Evolutionary conservation across 805 yeast genomes (phyloP), one percentile per base, ranked within the genome.

Genomic region (Lipomyces spencermartinsiae): DNA sequence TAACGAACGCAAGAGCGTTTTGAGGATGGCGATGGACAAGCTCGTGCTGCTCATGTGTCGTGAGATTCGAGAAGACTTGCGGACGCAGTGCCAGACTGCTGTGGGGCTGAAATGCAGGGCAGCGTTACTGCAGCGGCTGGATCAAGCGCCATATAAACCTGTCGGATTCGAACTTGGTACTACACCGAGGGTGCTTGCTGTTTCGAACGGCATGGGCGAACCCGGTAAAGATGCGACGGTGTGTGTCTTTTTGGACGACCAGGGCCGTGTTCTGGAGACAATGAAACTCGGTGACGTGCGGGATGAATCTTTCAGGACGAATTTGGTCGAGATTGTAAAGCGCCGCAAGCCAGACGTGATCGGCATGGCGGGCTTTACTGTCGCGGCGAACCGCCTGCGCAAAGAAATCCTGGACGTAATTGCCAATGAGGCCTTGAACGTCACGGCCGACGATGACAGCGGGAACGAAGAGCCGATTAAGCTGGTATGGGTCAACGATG

Each of bases 101-200:
- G 83, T 95, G 58, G 88, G 88, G 61, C 84, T 83, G 66, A 88
- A 89, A 67, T 86, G 94, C 46, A 88, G 98, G 73, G 83, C 85
- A 56, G 82, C 85, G 35, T 90, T 94, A 75, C 81, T 86, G 77
- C 83, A 85, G 29, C 89, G 88, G 74, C 83, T 95, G 46, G 95
- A 94, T 77, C 98, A 93, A 81, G 97, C 98, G 1, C 98, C 99
- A 39, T 93, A 82, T 78, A 88, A 90, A 73, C 97, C 98, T 5
- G 49, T 46, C 7, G 89, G 91, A 4, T 89, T 84, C 72, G 91
- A 87, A 57, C 83, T 85, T 67, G 97, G 98, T 58, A 90, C 97
- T 4, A 83, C 87, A 63, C 97, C 99, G 25, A 88, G 90, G 70
- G 94, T 92, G 0, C 81, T 95, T 71, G 87, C 97, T 0, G 74